phyloP scores from a whole-genome alignment of 257 asterid species.

The Capsicum rhomboideum region DNA sequence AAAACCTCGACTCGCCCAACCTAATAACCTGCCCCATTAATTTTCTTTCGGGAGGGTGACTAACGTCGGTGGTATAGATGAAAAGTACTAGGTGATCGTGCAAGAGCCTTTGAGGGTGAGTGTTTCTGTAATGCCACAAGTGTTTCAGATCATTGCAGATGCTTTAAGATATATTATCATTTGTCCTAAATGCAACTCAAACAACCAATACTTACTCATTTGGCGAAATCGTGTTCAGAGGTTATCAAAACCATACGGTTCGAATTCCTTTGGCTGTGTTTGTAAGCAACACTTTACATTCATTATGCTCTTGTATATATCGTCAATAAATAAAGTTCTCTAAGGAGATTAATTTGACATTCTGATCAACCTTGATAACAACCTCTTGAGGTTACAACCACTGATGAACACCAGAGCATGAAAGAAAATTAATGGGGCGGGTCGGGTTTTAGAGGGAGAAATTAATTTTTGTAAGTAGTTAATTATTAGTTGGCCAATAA shows the following conservation, averaged over 20 bases:
- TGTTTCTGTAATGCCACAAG: slow-evolving; percentile 25
- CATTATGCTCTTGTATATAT: slow-evolving; percentile 5
- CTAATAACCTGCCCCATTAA: no score
- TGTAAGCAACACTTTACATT: slow-evolving; percentile 33
- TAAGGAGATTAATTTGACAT: no score
- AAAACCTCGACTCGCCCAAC: no score
- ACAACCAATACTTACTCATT: slow-evolving; percentile 33
- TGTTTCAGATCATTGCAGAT: slow-evolving; percentile 31
- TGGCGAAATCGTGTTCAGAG: slow-evolving; percentile 48
- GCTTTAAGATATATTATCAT: slow-evolving; percentile 35
- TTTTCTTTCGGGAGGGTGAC: slow-evolving; percentile 43
- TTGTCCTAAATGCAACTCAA: slow-evolving; percentile 37
- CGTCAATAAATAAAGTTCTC: not conserved
- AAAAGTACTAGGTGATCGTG: slow-evolving; percentile 38
- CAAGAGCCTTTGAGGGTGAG: slow-evolving; percentile 48
- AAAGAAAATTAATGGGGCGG: no score
- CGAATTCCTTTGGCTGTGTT: slow-evolving; percentile 46
- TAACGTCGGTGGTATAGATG: slow-evolving; percentile 37
- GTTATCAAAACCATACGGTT: slow-evolving; percentile 37
- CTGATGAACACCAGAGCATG: no score
- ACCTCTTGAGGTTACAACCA: no score
- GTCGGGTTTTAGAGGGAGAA: no score
- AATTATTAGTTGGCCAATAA: no score
- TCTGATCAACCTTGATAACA: no score
- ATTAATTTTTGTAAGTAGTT: no score